Conservation (phyloP, 768 basidiomycete genomes). For the Phanerochaete carnosa region DNA sequence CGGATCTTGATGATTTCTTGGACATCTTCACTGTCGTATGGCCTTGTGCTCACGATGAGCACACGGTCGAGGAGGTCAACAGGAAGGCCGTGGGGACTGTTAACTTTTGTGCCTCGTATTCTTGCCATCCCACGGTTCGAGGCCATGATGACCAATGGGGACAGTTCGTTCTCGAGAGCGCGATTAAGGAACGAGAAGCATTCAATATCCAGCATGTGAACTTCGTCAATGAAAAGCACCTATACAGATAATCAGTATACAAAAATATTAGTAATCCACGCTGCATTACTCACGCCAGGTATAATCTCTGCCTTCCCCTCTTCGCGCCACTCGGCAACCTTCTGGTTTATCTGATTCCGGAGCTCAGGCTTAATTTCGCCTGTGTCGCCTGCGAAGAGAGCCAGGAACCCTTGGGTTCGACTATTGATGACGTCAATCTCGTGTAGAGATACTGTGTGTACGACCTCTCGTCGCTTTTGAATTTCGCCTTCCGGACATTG, state of each 20-base stretch:
- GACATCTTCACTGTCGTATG: conserved; percentile 81
- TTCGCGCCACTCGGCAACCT: conserved; percentile 97
- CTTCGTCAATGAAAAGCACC: conserved; percentile 99
- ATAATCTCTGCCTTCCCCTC: conserved; percentile 98
- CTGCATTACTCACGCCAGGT: conserved; percentile 68
- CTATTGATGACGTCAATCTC: conserved; percentile 99
- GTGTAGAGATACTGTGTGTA: conserved; percentile 95
- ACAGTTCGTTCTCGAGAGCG: conserved; percentile 88
- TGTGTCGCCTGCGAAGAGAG: conserved; percentile 92
- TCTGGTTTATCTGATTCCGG: conserved; percentile 93
- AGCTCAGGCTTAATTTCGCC: conserved; percentile 98
- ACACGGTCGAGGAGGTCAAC: conserved; percentile 94
- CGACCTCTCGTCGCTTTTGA: conserved; percentile 95
- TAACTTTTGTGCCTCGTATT: conserved; percentile 93
- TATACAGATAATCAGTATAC: conserved; percentile 26
- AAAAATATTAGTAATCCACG: neutral
- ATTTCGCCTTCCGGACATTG: conserved; percentile 98
- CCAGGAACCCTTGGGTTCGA: conserved; percentile 96
- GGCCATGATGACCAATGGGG: conserved; percentile 97
- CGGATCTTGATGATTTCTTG: conserved; percentile 91
- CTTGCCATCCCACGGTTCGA: conserved; percentile 93
- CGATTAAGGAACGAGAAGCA: conserved; percentile 99
- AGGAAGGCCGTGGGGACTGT: conserved; percentile 92
- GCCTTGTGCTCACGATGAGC: conserved; percentile 90
- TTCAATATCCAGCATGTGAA: conserved; percentile 99